Evolutionary conservation across 305 asterid genomes (phyloP), one percentile per base, ranked within the genome.

Genomic region (Plantago lanceolata): DNA sequence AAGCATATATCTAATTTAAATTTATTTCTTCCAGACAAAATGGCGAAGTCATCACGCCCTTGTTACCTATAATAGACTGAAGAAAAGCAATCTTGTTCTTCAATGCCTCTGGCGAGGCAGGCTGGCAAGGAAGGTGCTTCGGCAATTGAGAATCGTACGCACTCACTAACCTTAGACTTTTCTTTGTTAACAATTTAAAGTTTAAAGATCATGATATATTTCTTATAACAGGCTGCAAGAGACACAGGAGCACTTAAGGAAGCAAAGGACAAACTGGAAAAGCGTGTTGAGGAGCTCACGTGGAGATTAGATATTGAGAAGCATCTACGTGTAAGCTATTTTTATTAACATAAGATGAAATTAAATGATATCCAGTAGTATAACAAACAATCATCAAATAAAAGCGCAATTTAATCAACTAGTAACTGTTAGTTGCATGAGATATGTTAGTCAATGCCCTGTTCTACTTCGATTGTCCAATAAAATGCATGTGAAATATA

Each of bases 221-320:
- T 62, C 72, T 48, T 20, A 48, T 59, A 56, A 75, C 90, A 91
- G 98, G 96, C 76, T 73, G 98, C 96, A 75, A 83, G 96, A 71
- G 98, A 91, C 60, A 84, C 98, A 19, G 98, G 98, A 59, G 98
- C 98, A 57, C 91, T 91, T 57, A 88, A 80, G 82, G 98, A 91
- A 86, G 98, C 98, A 14, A 91, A 91, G 78, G 98, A 91, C 84
- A 91, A 89, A 82, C 85, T 91, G 62, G 98, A 91, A 72, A 91
- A 91, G 75, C 94, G 94, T 21, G 96, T 91, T 2, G 96, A 91
- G 59, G 98, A 91, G 82, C 81, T 91, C 33, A 84, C 98, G 20
- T 91, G 98, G 98, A 74, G 96, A 79, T 65, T 91, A 61, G 95
- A 91, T 64, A 75, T 91, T 43, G 98, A 91, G 82, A 91, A 91